These are phyloP conservation scores for Penicillium parvum DNA, from an alignment of 495 filamentous ascomycete genomes.

Conservation along the genomic window DNA sequence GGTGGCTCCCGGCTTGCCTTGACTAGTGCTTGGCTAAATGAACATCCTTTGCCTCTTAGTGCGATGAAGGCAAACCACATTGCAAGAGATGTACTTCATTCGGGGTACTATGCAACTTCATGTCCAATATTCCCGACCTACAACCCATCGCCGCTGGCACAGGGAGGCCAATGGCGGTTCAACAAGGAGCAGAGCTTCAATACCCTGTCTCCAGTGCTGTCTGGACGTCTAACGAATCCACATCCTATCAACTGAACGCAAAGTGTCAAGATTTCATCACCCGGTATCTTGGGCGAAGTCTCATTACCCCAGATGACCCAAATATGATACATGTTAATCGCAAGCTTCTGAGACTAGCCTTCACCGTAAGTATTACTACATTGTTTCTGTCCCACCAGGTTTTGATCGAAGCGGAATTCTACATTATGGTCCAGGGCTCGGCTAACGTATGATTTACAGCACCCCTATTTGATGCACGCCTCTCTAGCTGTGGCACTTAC, in stretches of 20 bases:
- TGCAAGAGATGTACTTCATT: constrained; percentile 43
- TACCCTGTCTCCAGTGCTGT: constrained; percentile 26
- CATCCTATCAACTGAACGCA: constrained; percentile 29
- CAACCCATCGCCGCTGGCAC: constrained; percentile 28
- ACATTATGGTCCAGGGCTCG: neutral
- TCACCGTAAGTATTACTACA: constrained; percentile 26
- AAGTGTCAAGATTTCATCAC: constrained; percentile 38
- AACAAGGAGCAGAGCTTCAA: constrained; percentile 13
- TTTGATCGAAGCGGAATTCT: neutral
- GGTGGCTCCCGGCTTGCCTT: constrained; percentile 5
- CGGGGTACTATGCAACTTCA: constrained; percentile 42
- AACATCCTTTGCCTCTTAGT: constrained; percentile 22
- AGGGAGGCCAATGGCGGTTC: constrained; percentile 15
- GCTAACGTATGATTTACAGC: constrained; percentile 27
- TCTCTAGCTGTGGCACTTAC: constrained; percentile 38
- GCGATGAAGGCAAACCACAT: constrained; percentile 41
- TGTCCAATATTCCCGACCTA: constrained; percentile 33
- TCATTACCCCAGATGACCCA: constrained; percentile 32
- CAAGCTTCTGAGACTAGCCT: constrained; percentile 32
- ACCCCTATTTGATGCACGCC: constrained; percentile 47
- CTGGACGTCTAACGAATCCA: constrained; percentile 27
- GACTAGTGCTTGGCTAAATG: constrained; percentile 8
- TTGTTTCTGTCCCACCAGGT: neutral
- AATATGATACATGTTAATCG: constrained; percentile 36
- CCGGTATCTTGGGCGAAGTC: constrained; percentile 34